Evolutionary conservation across 352 stramenopile species (phyloP).

Genomic region (Phytopythium kandeliae): DNA sequence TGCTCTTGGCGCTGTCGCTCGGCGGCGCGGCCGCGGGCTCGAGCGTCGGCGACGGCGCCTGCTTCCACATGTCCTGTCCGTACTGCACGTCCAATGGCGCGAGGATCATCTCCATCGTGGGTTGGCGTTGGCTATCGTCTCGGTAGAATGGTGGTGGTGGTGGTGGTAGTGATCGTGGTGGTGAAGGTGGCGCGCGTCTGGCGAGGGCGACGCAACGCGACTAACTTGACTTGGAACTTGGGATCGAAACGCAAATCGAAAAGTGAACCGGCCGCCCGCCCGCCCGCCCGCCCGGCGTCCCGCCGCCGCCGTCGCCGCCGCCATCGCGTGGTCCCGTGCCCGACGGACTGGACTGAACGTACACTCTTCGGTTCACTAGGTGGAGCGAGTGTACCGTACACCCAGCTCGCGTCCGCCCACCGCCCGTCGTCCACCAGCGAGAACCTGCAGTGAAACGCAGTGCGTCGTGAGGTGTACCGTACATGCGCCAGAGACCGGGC

Average conservation of each 20-base stretch:
- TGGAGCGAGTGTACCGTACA: not conserved
- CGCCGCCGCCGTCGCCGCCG: not conserved
- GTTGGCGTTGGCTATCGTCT: not conserved
- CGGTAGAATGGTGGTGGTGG: not conserved
- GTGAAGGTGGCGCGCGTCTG: not conserved
- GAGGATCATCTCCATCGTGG: slow-evolving; percentile 61
- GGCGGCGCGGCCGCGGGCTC: slow-evolving; percentile 4
- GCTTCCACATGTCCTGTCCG: slow-evolving; percentile 20
- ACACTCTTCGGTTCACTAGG: slow-evolving; percentile 4
- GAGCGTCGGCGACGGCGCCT: slow-evolving; percentile 13
- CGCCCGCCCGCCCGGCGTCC: not conserved
- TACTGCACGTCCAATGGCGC: slow-evolving; percentile 50
- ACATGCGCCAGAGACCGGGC: slow-evolving; percentile 5
- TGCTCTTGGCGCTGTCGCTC: slow-evolving; percentile 18
- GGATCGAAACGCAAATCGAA: slow-evolving; percentile 18
- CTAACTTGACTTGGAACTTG: slow-evolving; percentile 1
- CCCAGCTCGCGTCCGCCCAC: not conserved
- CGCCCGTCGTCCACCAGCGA: slow-evolving; percentile 4
- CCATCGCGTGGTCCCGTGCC: slow-evolving; percentile 1
- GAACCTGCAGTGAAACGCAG: slow-evolving; percentile 3
- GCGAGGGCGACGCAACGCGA: not conserved
- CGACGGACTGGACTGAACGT: not conserved
- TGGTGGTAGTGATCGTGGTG: not conserved
- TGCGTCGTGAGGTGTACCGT: not conserved
- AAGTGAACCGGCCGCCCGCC: slow-evolving; percentile 21